Evolutionary conservation across 352 stramenopile species (phyloP).

Genomic region (Globisporangium yorkense): DNA sequence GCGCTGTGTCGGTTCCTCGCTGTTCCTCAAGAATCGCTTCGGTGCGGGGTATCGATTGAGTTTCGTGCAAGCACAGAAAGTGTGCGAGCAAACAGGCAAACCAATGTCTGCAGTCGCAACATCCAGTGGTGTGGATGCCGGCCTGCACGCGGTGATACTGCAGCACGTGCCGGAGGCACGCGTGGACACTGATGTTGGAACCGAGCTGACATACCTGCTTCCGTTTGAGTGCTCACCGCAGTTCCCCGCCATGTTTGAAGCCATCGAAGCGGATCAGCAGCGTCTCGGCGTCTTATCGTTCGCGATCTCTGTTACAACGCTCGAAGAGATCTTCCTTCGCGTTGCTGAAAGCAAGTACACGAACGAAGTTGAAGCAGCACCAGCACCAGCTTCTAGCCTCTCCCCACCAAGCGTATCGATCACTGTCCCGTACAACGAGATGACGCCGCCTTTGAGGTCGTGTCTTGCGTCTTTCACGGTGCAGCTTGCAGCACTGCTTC

Average conservation of each 20-base stretch:
- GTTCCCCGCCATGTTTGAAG: constrained; percentile 73
- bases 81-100: background rate
- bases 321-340: constrained; percentile 89
- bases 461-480: constrained; percentile 18
- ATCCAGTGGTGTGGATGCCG: background rate
- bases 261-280: constrained; percentile 40
- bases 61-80: constrained; percentile 19
- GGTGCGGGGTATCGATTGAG: constrained; percentile 76
- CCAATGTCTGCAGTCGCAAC: background rate
- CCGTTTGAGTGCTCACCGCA: constrained; percentile 42
- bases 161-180: constrained; percentile 29
- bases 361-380: background rate
- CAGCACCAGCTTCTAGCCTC: background rate
- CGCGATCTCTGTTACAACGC: constrained; percentile 75
- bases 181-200: constrained; percentile 56
- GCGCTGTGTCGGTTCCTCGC: constrained; percentile 44
- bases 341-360: constrained; percentile 40
- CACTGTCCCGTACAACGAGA: background rate
- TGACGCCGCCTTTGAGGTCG: background rate
- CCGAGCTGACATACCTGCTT: constrained; percentile 75
- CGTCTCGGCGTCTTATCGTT: constrained; percentile 48
- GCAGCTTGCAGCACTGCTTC: constrained; percentile 52
- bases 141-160: constrained; percentile 20
- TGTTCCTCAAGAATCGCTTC: constrained; percentile 82
- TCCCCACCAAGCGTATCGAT: background rate